Base-by-base conservation (phyloP, 176 grass and related monocot species). In the Themeda triandra region DNA sequence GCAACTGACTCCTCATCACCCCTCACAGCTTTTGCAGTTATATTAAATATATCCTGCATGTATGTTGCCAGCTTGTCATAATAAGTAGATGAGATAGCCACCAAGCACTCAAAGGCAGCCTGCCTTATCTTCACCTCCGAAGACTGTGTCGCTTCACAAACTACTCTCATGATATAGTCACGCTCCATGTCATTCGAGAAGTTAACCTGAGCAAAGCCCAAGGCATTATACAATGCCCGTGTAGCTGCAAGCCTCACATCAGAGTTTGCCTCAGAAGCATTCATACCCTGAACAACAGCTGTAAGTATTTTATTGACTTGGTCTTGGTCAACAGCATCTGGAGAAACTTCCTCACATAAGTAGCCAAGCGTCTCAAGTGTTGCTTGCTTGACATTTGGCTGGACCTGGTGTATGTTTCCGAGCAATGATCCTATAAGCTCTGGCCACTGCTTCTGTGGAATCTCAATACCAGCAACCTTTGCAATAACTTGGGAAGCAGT, bases 111-210 rank as follows among this genome's bases (percentile, higher is more conserved):
- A 62, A 96, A 96, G 67, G 94, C 88, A 7, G 94, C 94, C 84
- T 91, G 91, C 75, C 94, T 90, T 76, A 96, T 96, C 84, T 93
- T 93, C 59, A 91, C 86, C 15, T 93, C 94, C 2, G 62, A 77
- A 8, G 86, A 91, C 33, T 88, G 88, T 35, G 94, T 93, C 56
- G 88, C 91, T 85, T 96, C 91, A 71, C 91, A 92, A 39, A 96
- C 91, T 48, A 96, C 91, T 68, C 91, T 86, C 94, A 96, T 96
- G 63, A 96, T 96, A 79, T 89, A 96, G 53, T 91, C 91, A 67
- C 94, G 92, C 85, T 96, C 94, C 94, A 96, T 96, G 54, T 96
- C 94, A 83, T 96, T 96, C 13, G 88, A 89, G 76, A 96, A 96
- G 75, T 96, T 96, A 63, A 90, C 80, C 81, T 91, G 91, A 27